Conservation (phyloP, 1,284 basidiomycete genomes). For the Ustilago bromivora region DNA sequence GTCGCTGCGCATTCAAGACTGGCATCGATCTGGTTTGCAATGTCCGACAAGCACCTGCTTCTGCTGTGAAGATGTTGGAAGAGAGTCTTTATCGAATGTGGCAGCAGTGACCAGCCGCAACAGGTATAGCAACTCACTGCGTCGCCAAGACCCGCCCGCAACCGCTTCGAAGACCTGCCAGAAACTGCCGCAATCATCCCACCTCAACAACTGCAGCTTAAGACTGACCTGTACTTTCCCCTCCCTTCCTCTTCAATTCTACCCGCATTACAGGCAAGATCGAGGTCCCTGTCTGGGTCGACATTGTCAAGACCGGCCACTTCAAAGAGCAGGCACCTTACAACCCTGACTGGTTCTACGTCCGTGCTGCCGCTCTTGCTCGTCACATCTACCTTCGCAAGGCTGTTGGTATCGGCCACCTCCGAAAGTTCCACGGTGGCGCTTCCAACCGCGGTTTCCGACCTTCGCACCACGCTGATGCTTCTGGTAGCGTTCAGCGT, state of each 20-base stretch:
- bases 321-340: slow-evolving; percentile 99
- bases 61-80: too few species aligned
- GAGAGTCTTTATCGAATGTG: too few species aligned
- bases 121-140: neutral
- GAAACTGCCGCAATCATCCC: neutral
- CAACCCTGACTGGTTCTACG: slow-evolving; percentile 99
- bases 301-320: slow-evolving; percentile 97
- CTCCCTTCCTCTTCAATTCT: neutral
- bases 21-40: too few species aligned
- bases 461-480: slow-evolving; percentile 90
- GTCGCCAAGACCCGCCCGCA: neutral
- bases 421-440: slow-evolving; percentile 96
- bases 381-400: slow-evolving; percentile 99
- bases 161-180: neutral
- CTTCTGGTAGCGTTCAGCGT: slow-evolving; percentile 76
- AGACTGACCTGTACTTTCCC: slow-evolving; percentile 4
- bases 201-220: neutral
- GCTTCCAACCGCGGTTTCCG: slow-evolving; percentile 88
- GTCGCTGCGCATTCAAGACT: too few species aligned
- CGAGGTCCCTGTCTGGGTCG: slow-evolving; percentile 98
- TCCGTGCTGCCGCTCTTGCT: slow-evolving; percentile 97
- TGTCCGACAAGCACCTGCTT: too few species aligned
- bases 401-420: slow-evolving; percentile 94
- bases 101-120: too few species aligned
- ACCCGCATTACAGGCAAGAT: slow-evolving; percentile 77